phyloP scores from a whole-genome alignment of 2,329 filamentous ascomycete species.

The Venturia asperata region DNA sequence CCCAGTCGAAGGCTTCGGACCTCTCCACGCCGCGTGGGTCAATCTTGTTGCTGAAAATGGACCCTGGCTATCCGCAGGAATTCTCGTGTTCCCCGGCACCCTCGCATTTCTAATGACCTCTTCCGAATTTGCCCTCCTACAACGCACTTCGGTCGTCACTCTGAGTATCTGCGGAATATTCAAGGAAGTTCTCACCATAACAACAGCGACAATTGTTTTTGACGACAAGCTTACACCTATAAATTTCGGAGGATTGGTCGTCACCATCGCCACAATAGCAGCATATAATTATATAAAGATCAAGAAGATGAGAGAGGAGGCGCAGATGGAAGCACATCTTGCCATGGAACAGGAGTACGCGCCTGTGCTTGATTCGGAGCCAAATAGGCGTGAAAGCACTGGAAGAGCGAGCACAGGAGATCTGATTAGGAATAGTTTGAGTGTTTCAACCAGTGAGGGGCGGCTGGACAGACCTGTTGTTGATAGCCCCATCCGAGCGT shows the following conservation, averaged over 20 bases:
- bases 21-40: conserved; percentile 59
- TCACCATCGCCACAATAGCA: conserved; percentile 79
- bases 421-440: conserved; percentile 33
- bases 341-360: conserved; percentile 29
- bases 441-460: conserved; percentile 28
- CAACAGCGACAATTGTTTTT: conserved; percentile 79
- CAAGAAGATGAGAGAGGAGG: conserved; percentile 75
- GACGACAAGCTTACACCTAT: conserved; percentile 79
- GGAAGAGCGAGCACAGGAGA: conserved; percentile 27
- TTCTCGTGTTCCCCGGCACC: conserved; percentile 81
- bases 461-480: conserved; percentile 20
- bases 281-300: conserved; percentile 96
- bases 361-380: conserved; percentile 26
- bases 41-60: conserved; percentile 63
- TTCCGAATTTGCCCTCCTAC: conserved; percentile 88
- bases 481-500: conserved; percentile 30
- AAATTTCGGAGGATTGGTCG: conserved; percentile 79
- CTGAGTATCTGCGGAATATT: conserved; percentile 96
- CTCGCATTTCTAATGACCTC: conserved; percentile 96
- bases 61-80: conserved; percentile 54
- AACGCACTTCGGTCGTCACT: conserved; percentile 92
- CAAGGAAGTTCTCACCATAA: conserved; percentile 96
- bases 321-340: conserved; percentile 44
- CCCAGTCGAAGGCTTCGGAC: conserved; percentile 71
- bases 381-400: conserved; percentile 23